A percentile compares a stretch with the other conserved stretches of the same genome.
These are phyloP conservation scores for Candida verbasci DNA, from an alignment of 805 yeast species.

Conservation along the genomic window DNA sequence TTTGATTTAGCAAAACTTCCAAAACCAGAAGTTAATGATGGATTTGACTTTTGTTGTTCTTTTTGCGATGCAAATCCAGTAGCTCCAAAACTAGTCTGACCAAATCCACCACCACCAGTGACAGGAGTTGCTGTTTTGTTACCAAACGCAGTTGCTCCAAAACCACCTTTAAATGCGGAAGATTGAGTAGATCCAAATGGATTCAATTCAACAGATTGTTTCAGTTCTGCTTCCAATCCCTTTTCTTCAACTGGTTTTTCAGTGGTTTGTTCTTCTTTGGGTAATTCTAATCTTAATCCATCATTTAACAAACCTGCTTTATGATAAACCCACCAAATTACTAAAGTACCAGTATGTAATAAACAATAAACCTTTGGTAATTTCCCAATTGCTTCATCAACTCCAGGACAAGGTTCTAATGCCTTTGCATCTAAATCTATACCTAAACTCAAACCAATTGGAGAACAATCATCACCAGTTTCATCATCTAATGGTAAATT, in stretches of 20 bases:
- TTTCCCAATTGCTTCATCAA: constrained; percentile 50
- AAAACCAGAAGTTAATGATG: constrained; percentile 4
- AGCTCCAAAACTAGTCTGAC: constrained; percentile 2
- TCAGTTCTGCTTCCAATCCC: too few species aligned
- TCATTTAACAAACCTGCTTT: constrained; percentile 43
- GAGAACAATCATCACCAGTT: constrained; percentile 62
- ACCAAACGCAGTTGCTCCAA: constrained; percentile 11
- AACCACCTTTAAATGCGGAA: constrained; percentile 10
- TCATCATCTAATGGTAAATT: constrained; percentile 66
- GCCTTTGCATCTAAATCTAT: constrained; percentile 38
- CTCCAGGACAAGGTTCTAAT: constrained; percentile 50
- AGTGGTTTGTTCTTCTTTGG: constrained; percentile 1
- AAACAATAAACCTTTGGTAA: constrained; percentile 64
- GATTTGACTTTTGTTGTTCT: constrained; percentile 4
- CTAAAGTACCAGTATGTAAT: constrained; percentile 58
- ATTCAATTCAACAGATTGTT: too few species aligned
- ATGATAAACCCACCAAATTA: constrained; percentile 64
- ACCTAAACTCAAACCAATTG: constrained; percentile 69
- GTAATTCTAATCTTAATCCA: constrained; percentile 19
- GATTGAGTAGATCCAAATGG: constrained; percentile 16
- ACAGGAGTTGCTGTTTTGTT: constrained; percentile 10
- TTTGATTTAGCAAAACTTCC: constrained; percentile 3
- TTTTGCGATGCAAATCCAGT: constrained; percentile 1
- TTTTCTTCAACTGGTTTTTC: background rate
- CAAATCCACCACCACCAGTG: constrained; percentile 13